Evolutionary conservation across 2,329 filamentous ascomycete species (phyloP), one percentile per base, ranked within the genome.

Genomic region (Pseudocercospora vitis): DNA sequence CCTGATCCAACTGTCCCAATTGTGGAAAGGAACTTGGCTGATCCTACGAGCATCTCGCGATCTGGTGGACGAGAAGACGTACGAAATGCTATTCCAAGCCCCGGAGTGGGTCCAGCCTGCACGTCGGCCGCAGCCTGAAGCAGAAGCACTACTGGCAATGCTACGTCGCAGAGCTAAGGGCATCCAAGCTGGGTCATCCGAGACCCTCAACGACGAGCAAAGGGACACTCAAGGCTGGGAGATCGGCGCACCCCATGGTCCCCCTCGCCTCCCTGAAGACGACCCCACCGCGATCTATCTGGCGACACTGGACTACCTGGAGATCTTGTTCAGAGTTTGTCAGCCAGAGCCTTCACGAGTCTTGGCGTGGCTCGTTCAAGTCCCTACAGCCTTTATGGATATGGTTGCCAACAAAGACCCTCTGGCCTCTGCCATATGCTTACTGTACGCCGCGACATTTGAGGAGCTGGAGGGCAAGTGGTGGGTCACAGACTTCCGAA

Each of bases 21-120:
- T 62, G 18, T 62, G 59, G 59, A 48, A 56, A n/a, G 59, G 59
- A 12, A 62, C 59, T 6, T 53, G 37, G 28, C 48, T 51, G 18
- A 53, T 62, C 11, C 24, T 60, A 5, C 39, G 49, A 18, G 55
- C 59, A 3, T 52, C 59, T 3, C 51, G 50, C 31, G 46, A 60
- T 3, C 26, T 62, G 7, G 42, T 60, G 1, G 45, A 48, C 11
- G 46, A 48, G 3, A 50, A 58, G 11, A 53, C 51, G 11, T 60
- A 60, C 32, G 33, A 52, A 7, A 21, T 48, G n/a, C 44, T 56
- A 19, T 62, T 62, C 26, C 57, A 48, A 11, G 12, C 33, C 14
- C 55, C 53, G 14, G 48, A 42, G 9, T 62, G 57, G 57, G 45
- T 55, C 2, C 50, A 45, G 12, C 18, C 31, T 5, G 11, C 18